These are phyloP conservation scores for Polygonum maritimum DNA, from an alignment of 148 eudicot species.

Conservation along the genomic window DNA sequence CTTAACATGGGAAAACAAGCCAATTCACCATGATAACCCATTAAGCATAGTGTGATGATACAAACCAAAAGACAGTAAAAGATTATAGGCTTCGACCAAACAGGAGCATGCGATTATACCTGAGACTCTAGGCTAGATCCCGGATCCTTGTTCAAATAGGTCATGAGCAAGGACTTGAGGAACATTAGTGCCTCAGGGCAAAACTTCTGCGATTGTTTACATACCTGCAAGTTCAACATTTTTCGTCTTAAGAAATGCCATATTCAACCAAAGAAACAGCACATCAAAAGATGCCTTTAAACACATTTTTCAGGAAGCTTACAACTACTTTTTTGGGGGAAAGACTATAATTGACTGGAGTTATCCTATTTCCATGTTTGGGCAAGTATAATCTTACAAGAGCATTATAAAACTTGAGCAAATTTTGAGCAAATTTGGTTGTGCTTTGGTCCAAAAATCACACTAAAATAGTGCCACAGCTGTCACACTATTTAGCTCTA, in stretches of 20 bases:
- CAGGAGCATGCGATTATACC: slow-evolving; percentile 27
- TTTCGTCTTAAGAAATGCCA: background rate
- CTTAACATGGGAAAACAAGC: slow-evolving; percentile 12
- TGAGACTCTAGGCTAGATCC: slow-evolving; percentile 29
- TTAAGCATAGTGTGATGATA: background rate
- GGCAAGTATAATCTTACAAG: background rate
- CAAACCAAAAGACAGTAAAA: background rate
- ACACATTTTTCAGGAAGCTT: too few relatives aligned
- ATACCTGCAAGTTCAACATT: slow-evolving; percentile 26
- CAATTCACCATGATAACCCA: background rate
- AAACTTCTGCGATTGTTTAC: slow-evolving; percentile 64
- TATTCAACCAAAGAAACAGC: background rate
- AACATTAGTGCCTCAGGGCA: slow-evolving; percentile 81
- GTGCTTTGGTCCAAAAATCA: background rate
- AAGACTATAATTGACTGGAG: background rate
- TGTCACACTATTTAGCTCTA: too few relatives aligned
- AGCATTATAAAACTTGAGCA: background rate
- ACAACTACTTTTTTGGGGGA: background rate
- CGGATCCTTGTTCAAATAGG: slow-evolving; percentile 44
- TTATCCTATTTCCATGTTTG: background rate
- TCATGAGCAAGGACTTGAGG: slow-evolving; percentile 47
- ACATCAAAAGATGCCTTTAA: background rate
- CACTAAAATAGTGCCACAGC: background rate
- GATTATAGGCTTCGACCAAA: background rate
- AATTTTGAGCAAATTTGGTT: background rate